These are phyloP conservation scores for Cryptosporidium tyzzeri DNA, from an alignment of 169 alveolate genomes.

Conservation along the genomic window DNA sequence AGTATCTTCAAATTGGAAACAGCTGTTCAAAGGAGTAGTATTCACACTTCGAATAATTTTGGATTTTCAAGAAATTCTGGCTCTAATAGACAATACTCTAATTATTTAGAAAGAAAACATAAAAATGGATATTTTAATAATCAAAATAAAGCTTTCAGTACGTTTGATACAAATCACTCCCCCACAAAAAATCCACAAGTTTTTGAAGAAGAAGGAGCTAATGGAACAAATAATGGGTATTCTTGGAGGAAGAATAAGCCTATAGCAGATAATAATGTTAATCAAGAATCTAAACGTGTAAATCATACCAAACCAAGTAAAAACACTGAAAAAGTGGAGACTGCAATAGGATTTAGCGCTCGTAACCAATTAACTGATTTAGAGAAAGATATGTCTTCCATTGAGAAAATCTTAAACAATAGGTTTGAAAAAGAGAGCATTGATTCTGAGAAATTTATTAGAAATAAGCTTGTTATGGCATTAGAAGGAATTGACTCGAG, in stretches of 20 bases:
- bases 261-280: neutral
- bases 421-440: slow-evolving; percentile 12
- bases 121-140: slow-evolving; percentile 6
- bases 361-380: slow-evolving; percentile 3
- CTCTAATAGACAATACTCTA: neutral
- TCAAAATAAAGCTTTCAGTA: neutral
- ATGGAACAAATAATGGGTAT: neutral
- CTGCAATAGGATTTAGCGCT: neutral
- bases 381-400: slow-evolving; percentile 26
- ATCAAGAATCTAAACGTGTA: neutral
- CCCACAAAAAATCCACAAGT: neutral
- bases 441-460: slow-evolving; percentile 25
- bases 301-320: neutral
- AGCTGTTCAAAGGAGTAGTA: neutral
- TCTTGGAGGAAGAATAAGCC: neutral
- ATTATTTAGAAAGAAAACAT: slow-evolving; percentile 2
- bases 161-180: neutral
- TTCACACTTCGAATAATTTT: neutral
- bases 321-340: neutral
- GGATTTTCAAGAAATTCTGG: neutral
- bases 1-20: slow-evolving; percentile 18
- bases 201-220: neutral
- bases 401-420: slow-evolving; percentile 14
- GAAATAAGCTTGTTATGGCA: slow-evolving; percentile 35
- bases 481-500: slow-evolving; percentile 2